Base-by-base conservation (phyloP, 768 basidiomycete species). In the Suillus cothurnatus region DNA sequence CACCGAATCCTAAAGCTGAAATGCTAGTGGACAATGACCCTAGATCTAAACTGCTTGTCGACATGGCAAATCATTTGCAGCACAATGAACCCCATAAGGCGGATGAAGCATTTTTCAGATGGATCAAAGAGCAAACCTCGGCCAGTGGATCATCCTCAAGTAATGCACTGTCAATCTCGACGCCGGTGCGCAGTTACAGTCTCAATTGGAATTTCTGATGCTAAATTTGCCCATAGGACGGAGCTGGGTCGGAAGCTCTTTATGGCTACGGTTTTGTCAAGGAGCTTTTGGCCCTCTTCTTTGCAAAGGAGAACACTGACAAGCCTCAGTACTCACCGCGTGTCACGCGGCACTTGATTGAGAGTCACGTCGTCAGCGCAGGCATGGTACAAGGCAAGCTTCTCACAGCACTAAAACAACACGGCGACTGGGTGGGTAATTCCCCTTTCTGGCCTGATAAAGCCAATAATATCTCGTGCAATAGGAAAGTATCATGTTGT, bases 381-480 rank as follows among this genome's bases (percentile, higher is more conserved):
- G 81, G 79, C 34, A 91, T 93, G 89, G 70, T 91, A 12, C 77
- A 85, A 7, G 84, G 82, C 15, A 88, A 86, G 3, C 74, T 94
- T 21, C 69, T 93, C 43, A 78, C 79, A 11, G 80, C 80, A 2
- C 74, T 94, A 39, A 77, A 81, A 55, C 73, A 80, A 61, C 82
- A 81, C 64, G 79, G 81, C 50, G 93, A 94, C 70, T 94, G 93
- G 92, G 93, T 87, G 71, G 63, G 82, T 70, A 61, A 57, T 45
- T 2, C 34, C 6, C 19, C 3, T 34, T 36, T 9, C 23, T 14
- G 34, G 38, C 1, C 19, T 26, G 28, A 17, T 41, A 32, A 3
- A 17, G 4, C 58, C 17, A 17, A 49, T 43, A 34, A 61, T 66
- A 28, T 63, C 17, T 47, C 8, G 31, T 41, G 56, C 11, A 26